Base-by-base conservation (phyloP, 495 filamentous ascomycete genomes). In the Tuber melanosporum region DNA sequence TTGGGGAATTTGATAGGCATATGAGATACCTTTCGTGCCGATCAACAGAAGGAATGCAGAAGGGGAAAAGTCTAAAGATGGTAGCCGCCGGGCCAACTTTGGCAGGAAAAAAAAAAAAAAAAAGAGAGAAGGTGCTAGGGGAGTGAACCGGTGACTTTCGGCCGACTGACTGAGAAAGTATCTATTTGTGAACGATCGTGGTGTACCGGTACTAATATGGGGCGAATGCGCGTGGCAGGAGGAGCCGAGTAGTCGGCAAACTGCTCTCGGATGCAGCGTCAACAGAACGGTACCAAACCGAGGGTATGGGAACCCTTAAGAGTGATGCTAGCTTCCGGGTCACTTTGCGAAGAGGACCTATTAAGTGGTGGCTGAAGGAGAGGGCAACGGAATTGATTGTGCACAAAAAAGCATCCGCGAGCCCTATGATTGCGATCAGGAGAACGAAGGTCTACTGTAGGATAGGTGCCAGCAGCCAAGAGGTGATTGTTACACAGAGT, bases 1-100 rank as follows among this genome's bases (percentile, higher is more conserved):
- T 90, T 92, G 73, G 89, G 89, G 74, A 91, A 86, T 85, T 91
- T 91, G 84, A 91, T 92, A 84, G 91, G 91, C 90, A 92, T 92
- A 77, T 71, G 77, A 70, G 75, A 71, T 73, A 78, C 72, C 77
- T 76, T 80, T 79, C 76, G 57, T 80, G 78, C 75, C 73, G 75
- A 79, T 78, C 77, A 74, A 75, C 57, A 52, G 45, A 74, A 52
- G 43, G 74, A 72, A 39, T 72, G 71, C 75, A 70, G 47, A 74
- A 76, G 77, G 76, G 43, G 39, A 72, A 39, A 72, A 70, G 70
- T 12, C 36, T 66, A 66, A 36, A 19, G 57, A 4, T 19, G 57
- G 57, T 19, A 66, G 57, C 57, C 78, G 73, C 77, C 75, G 49
- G 71, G 76, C 75, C 26, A 5, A 73, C 77, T 78, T 80, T 74